Percentiles rank a stretch among this genome's conserved stretches.
Evolutionary conservation across 768 basidiomycete species (phyloP).

Genomic region (Panaeolus papilionaceus): DNA sequence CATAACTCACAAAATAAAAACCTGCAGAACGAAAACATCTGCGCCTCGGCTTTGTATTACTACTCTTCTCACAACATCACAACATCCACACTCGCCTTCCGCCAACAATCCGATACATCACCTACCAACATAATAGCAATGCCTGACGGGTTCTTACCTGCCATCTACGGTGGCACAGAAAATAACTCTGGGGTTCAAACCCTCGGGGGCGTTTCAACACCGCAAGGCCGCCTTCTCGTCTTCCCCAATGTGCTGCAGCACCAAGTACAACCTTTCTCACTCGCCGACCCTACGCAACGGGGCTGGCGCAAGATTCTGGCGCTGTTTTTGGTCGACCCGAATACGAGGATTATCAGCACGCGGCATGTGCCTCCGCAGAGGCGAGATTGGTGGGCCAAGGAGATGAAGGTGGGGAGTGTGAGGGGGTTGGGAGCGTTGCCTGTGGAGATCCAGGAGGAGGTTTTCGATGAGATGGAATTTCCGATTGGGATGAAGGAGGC

Average conservation of each 20-base stretch:
- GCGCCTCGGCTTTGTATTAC: constrained; percentile 36
- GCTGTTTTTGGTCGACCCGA: constrained; percentile 45
- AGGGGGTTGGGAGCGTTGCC: constrained; percentile 27
- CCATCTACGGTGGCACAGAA: constrained; percentile 18
- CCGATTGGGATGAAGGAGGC: constrained; percentile 37
- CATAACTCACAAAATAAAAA: neutral
- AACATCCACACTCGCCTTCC: constrained; percentile 29
- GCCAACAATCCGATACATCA: constrained; percentile 22
- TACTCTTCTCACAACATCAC: constrained; percentile 34
- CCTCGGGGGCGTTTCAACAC: constrained; percentile 36
- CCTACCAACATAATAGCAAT: neutral
- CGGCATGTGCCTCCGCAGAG: constrained; percentile 35
- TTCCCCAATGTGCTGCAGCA: constrained; percentile 48
- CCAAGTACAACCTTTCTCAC: constrained; percentile 39
- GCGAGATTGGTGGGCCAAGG: constrained; percentile 34
- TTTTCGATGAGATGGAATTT: constrained; percentile 32
- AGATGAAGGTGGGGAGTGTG: constrained; percentile 6
- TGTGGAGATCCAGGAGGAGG: constrained; percentile 31
- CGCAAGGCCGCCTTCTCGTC: constrained; percentile 35
- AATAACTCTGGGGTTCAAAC: constrained; percentile 28
- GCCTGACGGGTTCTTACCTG: constrained; percentile 2
- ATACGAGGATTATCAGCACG: constrained; percentile 31
- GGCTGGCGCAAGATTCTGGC: constrained; percentile 48
- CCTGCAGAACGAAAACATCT: constrained; percentile 39
- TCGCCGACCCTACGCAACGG: constrained; percentile 39